These are phyloP conservation scores for Pseudozyma hubeiensis DNA, from an alignment of 1,284 basidiomycete species.

Conservation along the genomic window DNA sequence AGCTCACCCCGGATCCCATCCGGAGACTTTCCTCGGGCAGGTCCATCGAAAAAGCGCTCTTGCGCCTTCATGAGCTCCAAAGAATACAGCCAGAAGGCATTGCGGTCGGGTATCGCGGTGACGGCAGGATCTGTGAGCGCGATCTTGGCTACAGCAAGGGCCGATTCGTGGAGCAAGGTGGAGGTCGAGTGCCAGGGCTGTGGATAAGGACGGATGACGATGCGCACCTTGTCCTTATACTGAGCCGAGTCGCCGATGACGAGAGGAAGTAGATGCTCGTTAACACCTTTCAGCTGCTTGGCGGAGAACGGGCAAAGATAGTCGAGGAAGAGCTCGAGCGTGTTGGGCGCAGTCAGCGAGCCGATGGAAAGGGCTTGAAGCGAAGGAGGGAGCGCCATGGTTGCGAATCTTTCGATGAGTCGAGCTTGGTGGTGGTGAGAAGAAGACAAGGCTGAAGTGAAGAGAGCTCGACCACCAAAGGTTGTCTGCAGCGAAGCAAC, in stretches of 20 bases:
- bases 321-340: constrained; percentile 79
- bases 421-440: not conserved
- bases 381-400: constrained; percentile 85
- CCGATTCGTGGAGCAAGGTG: constrained; percentile 82
- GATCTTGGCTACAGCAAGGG: constrained; percentile 77
- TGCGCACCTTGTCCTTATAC: constrained; percentile 81
- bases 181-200: constrained; percentile 75
- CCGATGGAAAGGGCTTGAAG: constrained; percentile 82
- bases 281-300: constrained; percentile 70
- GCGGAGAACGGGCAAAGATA: constrained; percentile 74
- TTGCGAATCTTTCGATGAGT: not conserved
- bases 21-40: constrained; percentile 78
- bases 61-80: constrained; percentile 80
- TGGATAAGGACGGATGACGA: constrained; percentile 82
- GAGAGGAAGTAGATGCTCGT: constrained; percentile 68
- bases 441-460: not conserved
- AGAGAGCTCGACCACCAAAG: not conserved
- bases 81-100: constrained; percentile 64
- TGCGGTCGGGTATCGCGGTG: constrained; percentile 32
- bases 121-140: constrained; percentile 52
- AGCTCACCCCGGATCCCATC: constrained; percentile 82
- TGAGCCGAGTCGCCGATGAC: constrained; percentile 53
- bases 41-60: constrained; percentile 81
- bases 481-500: not conserved
- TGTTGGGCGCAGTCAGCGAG: constrained; percentile 77